phyloP scores from a whole-genome alignment of 306 rosid genomes.

The Parietaria judaica region DNA sequence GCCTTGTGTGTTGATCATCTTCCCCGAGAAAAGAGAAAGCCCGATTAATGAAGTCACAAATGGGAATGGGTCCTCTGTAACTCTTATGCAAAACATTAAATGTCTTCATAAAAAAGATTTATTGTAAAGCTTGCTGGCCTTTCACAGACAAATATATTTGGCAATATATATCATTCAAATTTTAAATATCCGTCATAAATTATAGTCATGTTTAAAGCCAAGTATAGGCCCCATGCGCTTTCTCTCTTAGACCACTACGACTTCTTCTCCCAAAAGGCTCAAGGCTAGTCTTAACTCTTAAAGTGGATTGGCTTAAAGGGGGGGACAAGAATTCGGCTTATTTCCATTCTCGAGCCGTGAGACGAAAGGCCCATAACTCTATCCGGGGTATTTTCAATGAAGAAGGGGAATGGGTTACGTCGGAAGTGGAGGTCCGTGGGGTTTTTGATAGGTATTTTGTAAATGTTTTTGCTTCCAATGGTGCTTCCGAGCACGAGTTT shows the following conservation, averaged over 20 bases:
- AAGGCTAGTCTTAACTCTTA: constrained; percentile 1
- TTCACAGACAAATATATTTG: constrained; percentile 18
- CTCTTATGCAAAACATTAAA: constrained; percentile 29
- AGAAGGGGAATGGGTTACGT: too few relatives aligned
- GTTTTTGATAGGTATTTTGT: too few relatives aligned
- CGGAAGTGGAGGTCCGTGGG: too few relatives aligned
- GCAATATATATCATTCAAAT: constrained; percentile 7
- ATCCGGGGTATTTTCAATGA: too few relatives aligned
- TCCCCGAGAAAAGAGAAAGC: constrained; percentile 38
- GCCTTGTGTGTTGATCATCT: constrained; percentile 28
- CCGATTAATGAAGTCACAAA: constrained; percentile 25
- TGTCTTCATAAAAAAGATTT: constrained; percentile 24
- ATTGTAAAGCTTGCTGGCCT: constrained; percentile 22
- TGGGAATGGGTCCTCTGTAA: constrained; percentile 30
- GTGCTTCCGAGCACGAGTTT: too few relatives aligned
- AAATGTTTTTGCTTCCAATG: too few relatives aligned
- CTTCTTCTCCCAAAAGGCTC: constrained; percentile 12
- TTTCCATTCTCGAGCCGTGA: too few relatives aligned
- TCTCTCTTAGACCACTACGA: background rate
- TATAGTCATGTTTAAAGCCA: background rate
- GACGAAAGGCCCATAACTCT: too few relatives aligned
- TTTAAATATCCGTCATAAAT: constrained; percentile 9
- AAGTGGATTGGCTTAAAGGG: too few relatives aligned
- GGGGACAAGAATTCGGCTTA: too few relatives aligned
- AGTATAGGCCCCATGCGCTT: background rate